Conservation (phyloP, 1,284 basidiomycete genomes). For the Exobasidium cylindrosporum region DNA sequence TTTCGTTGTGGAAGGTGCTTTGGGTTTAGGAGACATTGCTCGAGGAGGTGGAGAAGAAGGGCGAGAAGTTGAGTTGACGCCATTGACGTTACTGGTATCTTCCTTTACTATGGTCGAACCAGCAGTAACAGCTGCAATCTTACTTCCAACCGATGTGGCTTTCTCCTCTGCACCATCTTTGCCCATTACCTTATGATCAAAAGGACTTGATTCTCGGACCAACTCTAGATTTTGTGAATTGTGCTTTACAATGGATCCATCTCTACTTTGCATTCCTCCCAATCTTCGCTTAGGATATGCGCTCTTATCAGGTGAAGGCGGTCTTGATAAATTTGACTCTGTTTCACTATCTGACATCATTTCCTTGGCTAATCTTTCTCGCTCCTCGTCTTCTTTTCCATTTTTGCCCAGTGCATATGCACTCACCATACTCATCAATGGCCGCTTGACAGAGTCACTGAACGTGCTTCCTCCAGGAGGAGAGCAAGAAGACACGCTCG, state of each 20-base stretch:
- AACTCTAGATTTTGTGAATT: slow-evolving; percentile 29
- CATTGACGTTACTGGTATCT: neutral
- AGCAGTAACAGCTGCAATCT: neutral
- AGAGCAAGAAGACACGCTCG: neutral
- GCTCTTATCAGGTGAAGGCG: slow-evolving; percentile 40
- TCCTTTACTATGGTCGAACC: neutral
- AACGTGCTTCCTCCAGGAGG: neutral
- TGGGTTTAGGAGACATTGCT: slow-evolving; percentile 38
- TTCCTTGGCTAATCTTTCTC: slow-evolving; percentile 39
- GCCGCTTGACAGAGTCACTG: neutral
- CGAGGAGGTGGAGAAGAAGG: slow-evolving; percentile 37
- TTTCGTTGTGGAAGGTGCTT: slow-evolving; percentile 30
- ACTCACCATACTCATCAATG: slow-evolving; percentile 5
- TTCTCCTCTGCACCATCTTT: neutral
- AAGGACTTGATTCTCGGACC: slow-evolving; percentile 39
- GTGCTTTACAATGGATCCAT: slow-evolving; percentile 41
- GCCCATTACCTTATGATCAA: slow-evolving; percentile 17
- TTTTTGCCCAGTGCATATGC: neutral
- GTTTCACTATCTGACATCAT: slow-evolving; percentile 42
- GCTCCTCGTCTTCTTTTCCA: slow-evolving; percentile 23
- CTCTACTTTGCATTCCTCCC: slow-evolving; percentile 43
- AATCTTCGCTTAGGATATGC: slow-evolving; percentile 43
- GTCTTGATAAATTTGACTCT: slow-evolving; percentile 45
- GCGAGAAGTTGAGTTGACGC: slow-evolving; percentile 4
- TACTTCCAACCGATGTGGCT: slow-evolving; percentile 2